Evolutionary conservation across 495 filamentous ascomycete genomes (phyloP), one percentile per base, ranked within the genome.

Genomic region (Penicillium macrosclerotiorum): DNA sequence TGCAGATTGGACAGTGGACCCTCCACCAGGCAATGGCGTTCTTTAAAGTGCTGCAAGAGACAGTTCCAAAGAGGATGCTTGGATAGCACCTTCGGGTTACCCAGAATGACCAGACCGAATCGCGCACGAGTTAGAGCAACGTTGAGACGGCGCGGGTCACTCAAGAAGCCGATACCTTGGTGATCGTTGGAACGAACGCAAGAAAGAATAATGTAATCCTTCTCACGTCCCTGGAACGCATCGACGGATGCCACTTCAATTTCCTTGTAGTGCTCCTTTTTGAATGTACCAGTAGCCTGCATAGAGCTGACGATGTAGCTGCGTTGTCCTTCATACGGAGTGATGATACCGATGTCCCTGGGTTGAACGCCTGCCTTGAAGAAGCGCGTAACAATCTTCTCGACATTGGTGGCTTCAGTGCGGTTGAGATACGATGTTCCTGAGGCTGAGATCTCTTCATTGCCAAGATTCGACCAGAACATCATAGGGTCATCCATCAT

Each of bases 21-120:
- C 63, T 99, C 93, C 30, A 99, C 93, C 5, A 99, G 77, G 57
- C 92, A 97, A 50, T 95, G 92, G 47, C 82, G 84, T 62, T 97
- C 93, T 73, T 99, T 99, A 77, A 96, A 99, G 59, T 99, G 93
- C 19, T 95, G 76, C 7, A 99, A 76, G 16, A 99, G 83, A 62
- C 90, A 92, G 57, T 99, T 94, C 93, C 93, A 99, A 12, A 99
- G 73, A 37, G 95, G 93, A 65, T 99, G 93, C 71, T 97, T 99
- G 18, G 90, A 91, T 27, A 99, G 68, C 31, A 99, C 93, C 72
- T 99, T 99, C 7, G 93, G 93, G 62, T 99, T 99, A 36, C 94
- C 93, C 13, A 99, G 83, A 48, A 99, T 95, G 34, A 95, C 93
- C 39, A 96, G 69, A 36, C 93, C 93, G 65, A 88, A 99, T 68